A percentile compares a stretch with the other conserved stretches of the same genome.
These are phyloP conservation scores for Daldinia loculata DNA, from an alignment of 495 filamentous ascomycete genomes.

Conservation along the genomic window DNA sequence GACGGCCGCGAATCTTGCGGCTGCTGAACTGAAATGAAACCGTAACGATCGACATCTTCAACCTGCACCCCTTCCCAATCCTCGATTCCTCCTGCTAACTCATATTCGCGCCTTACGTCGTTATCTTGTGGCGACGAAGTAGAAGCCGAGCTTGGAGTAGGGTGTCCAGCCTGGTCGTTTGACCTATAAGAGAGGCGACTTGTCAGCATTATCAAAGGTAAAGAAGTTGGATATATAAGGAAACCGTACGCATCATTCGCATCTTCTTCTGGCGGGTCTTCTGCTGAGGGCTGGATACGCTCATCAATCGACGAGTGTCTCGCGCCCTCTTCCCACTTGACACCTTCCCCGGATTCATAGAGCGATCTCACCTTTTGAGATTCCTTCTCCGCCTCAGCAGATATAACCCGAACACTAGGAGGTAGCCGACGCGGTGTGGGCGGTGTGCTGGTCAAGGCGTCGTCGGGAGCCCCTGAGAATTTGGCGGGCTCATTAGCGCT, in stretches of 20 bases:
- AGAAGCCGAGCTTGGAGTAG: slow-evolving; percentile 48
- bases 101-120: slow-evolving; percentile 43
- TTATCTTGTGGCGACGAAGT: slow-evolving; percentile 55
- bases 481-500: slow-evolving; percentile 31
- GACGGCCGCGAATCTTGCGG: slow-evolving; percentile 46
- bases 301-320: slow-evolving; percentile 50
- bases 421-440: slow-evolving; percentile 38
- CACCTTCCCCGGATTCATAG: slow-evolving; percentile 79
- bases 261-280: slow-evolving; percentile 59
- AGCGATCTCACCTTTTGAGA: slow-evolving; percentile 89
- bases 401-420: slow-evolving; percentile 65
- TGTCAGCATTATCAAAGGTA: slow-evolving; percentile 45
- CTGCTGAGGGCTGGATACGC: slow-evolving; percentile 57
- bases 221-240: slow-evolving; percentile 51
- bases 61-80: slow-evolving; percentile 94
- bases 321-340: slow-evolving; percentile 68
- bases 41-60: slow-evolving; percentile 90
- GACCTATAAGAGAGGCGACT: slow-evolving; percentile 31
- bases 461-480: slow-evolving; percentile 35
- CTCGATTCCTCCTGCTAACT: slow-evolving; percentile 85
- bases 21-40: slow-evolving; percentile 77
- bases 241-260: slow-evolving; percentile 63
- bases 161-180: slow-evolving; percentile 41
- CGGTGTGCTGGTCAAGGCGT: slow-evolving; percentile 26
- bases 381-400: slow-evolving; percentile 83